Base-by-base conservation (phyloP, 129 eudicot species). In the Helichrysum umbraculigerum region DNA sequence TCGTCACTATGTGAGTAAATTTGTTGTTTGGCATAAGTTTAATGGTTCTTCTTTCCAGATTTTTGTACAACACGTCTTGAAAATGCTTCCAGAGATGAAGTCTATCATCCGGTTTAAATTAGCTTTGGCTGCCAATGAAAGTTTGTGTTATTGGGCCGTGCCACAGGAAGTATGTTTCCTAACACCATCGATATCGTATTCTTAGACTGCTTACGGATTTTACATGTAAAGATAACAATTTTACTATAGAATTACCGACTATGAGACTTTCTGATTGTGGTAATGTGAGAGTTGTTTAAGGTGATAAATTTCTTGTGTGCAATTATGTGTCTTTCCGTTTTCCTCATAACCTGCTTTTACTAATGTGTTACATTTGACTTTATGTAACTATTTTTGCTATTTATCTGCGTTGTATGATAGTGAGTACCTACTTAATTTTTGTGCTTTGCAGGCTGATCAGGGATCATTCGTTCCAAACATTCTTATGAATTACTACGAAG, bases 401-500 rank as follows among this genome's bases (percentile, higher is more conserved):
- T 16, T 66, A 54, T 57, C 7, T 52, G 6, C 37, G 25, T 67
- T 75, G 44, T 54, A 44, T 59, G 58, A 14, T 68, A 25, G 20
- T 44, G 30, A 56, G 56, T 71, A 30, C 64, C 21, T 33, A 32
- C 72, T 74, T 61, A 44, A 62, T 73, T 66, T 74, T 21, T 70
- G 2, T 54, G 19, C 22, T 78, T 79, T 64, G 20, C 28, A 1
- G 28, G 28, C 28, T 25, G 28, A 25, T 25, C 1, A 25, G 28
- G 28, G 28, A 25, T 25, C 80, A 74, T 72, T 85, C 66, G 85
- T 88, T 65, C 79, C 83, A 32, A 78, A 88, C 69, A 83, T 85
- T 71, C 81, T 88, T 29, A 73, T 88, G 33, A 85, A 88, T 65
- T 88, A 88, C 70, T 83, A 86, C 51, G 81, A 88, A 75, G 89